Base-by-base conservation (phyloP, 2,329 filamentous ascomycete genomes). In the Nannizzia gypsea region DNA sequence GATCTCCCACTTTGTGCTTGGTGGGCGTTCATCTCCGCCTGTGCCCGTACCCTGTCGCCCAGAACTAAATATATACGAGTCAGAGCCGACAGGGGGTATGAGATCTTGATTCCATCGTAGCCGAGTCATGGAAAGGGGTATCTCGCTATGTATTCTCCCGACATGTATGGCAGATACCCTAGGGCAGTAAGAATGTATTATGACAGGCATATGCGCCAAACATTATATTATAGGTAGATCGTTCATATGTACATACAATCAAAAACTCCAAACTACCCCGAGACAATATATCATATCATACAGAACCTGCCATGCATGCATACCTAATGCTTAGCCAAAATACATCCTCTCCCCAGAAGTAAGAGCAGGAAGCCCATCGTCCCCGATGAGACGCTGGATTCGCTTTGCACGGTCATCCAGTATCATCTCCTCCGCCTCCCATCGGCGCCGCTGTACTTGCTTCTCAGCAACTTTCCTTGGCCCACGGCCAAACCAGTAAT, bases 401-500 rank as follows among this genome's bases (percentile, higher is more conserved):
- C 59, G 46, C 40, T 65, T 68, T 15, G 68, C 67, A 2, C 73
- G 67, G 60, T 73, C 73, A 52, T 73, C 66, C 11, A 76, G 60
- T 56, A 75, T 70, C 60, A 71, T 65, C 52, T 68, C 64, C 61
- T 76, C 74, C n/a, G 73, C 72, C 60, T 75, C 69, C 73, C 73
- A 75, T 34, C 71, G 64, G 54, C 68, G 70, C 20, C 72, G 65
- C 44, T 71, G 64, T 15, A 68, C 63, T 1, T 66, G 59, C 61
- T 71, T 73, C 9, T 64, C 63, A 40, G 69, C 61, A 1, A 66
- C 64, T 24, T 62, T 64, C 44, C 67, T 69, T 56, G 67, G 62
- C 3, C 69, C 67, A 6, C 69, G 67, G 50, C 70, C 68, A 54
- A 70, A 73, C 73, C 73, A 74, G 13, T 68, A 64, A 20, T 62